Conservation (phyloP, 2,329 filamentous ascomycete genomes). For the Alternaria sp. region DNA sequence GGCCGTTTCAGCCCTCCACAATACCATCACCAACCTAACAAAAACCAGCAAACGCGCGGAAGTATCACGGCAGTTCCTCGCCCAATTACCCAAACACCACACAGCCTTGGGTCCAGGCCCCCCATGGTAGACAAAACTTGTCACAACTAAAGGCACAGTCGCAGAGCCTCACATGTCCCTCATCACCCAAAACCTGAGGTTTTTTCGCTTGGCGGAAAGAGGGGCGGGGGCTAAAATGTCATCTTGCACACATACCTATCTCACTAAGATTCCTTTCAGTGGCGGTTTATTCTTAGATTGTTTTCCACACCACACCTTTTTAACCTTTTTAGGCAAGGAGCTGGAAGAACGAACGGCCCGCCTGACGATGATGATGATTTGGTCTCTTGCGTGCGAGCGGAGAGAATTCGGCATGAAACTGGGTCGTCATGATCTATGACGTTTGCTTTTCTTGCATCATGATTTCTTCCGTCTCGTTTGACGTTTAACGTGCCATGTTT, state of each 20-base stretch:
- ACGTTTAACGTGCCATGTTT: constrained; percentile 7
- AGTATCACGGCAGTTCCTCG: constrained; percentile 8
- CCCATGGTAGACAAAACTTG: not conserved
- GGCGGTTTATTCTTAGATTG: constrained; percentile 11
- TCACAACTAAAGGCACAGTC: constrained; percentile 4
- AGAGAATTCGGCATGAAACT: not conserved
- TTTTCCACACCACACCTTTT: not conserved
- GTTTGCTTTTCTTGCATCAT: constrained; percentile 4
- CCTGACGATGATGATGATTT: constrained; percentile 6
- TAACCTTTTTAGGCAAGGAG: not conserved
- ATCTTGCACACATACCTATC: not conserved
- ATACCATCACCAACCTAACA: constrained; percentile 4
- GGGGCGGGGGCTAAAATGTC: not conserved
- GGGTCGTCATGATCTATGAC: not conserved
- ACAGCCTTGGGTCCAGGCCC: constrained; percentile 2
- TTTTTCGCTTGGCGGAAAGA: constrained; percentile 6
- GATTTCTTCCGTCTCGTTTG: constrained; percentile 8
- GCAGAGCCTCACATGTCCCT: constrained; percentile 9
- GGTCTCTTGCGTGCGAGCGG: not conserved
- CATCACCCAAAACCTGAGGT: constrained; percentile 7
- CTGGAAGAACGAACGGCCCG: constrained; percentile 16
- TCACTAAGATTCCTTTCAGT: not conserved
- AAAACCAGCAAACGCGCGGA: not conserved
- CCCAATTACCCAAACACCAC: constrained; percentile 7
- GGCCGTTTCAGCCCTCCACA: constrained; percentile 2